A percentile compares a stretch with the other conserved stretches of the same genome.
Conservation (phyloP, 2,329 filamentous ascomycete genomes). For the Aspergillus quadricinctus region DNA sequence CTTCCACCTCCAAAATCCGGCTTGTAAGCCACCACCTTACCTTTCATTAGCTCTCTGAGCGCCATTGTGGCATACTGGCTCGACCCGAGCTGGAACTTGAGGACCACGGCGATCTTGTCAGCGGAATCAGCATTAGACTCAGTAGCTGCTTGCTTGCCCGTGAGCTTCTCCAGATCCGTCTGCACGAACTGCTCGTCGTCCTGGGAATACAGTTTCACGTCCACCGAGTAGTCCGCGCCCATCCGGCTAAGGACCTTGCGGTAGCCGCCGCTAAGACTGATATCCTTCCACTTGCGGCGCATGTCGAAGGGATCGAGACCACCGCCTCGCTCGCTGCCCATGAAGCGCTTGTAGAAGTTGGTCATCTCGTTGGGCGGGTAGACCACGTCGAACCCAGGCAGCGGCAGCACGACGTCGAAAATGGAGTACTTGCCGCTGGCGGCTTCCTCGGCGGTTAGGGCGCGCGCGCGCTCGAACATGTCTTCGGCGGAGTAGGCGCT, state of each 20-base stretch:
- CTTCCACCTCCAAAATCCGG: conserved; percentile 55
- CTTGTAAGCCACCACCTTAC: conserved; percentile 58
- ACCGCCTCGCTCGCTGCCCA: conserved; percentile 74
- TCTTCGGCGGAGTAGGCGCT: conserved; percentile 51
- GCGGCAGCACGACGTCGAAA: conserved; percentile 83
- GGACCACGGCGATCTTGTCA: conserved; percentile 60
- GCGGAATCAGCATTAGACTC: conserved; percentile 10
- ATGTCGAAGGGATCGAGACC: conserved; percentile 77
- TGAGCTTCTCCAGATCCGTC: conserved; percentile 74
- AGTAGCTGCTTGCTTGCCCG: conserved; percentile 28
- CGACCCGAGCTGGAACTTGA: conserved; percentile 71
- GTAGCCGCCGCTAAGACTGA: conserved; percentile 84
- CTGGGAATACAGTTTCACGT: conserved; percentile 62
- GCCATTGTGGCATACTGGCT: conserved; percentile 86
- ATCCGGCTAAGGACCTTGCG: conserved; percentile 76
- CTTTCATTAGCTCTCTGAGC: conserved; percentile 71
- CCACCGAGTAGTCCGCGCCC: conserved; percentile 57
- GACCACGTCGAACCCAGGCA: conserved; percentile 83
- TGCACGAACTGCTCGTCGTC: conserved; percentile 79
- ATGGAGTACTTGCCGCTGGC: conserved; percentile 71
- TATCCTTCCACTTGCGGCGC: conserved; percentile 79
- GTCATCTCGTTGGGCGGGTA: conserved; percentile 83
- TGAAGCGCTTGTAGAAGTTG: conserved; percentile 80
- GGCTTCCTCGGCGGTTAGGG: conserved; percentile 73
- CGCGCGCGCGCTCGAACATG: conserved; percentile 64